Conservation (phyloP, 108 stramenopile species). For the Stephanodiscus triporus region DNA sequence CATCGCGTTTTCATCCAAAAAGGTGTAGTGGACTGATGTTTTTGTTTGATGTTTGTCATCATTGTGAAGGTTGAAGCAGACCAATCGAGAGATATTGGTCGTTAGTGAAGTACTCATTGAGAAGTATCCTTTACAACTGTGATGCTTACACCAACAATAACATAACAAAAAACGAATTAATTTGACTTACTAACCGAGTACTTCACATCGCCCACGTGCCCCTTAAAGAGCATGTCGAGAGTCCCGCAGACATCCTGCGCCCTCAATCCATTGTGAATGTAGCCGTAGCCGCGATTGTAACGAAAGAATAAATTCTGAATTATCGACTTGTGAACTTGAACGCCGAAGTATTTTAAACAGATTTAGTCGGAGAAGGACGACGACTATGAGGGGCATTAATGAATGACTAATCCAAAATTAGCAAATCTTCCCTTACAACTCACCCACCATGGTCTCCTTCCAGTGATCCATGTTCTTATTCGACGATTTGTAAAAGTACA, state of each 20-base stretch:
- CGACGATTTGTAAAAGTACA: constrained; percentile 26
- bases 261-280: constrained; percentile 9
- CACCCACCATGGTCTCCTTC: constrained; percentile 13
- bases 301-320: constrained; percentile 26
- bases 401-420: too few species aligned
- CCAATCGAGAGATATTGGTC: background rate
- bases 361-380: background rate
- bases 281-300: constrained; percentile 28
- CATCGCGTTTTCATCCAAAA: constrained; percentile 1
- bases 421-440: background rate
- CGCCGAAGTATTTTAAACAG: background rate
- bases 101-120: background rate
- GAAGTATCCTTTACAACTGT: background rate
- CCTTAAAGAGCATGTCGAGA: constrained; percentile 20
- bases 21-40: constrained; percentile 22
- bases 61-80: background rate
- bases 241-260: constrained; percentile 6
- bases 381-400: too few species aligned
- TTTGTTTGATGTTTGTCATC: background rate
- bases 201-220: constrained; percentile 9
- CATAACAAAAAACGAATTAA: background rate
- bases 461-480: constrained; percentile 6
- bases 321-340: constrained; percentile 26
- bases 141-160: background rate
- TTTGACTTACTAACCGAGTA: constrained; percentile 15